Percentiles rank a stretch among this genome's conserved stretches.
These are phyloP conservation scores for Dryas octopetala DNA, from an alignment of 306 rosid genomes.

Conservation along the genomic window DNA sequence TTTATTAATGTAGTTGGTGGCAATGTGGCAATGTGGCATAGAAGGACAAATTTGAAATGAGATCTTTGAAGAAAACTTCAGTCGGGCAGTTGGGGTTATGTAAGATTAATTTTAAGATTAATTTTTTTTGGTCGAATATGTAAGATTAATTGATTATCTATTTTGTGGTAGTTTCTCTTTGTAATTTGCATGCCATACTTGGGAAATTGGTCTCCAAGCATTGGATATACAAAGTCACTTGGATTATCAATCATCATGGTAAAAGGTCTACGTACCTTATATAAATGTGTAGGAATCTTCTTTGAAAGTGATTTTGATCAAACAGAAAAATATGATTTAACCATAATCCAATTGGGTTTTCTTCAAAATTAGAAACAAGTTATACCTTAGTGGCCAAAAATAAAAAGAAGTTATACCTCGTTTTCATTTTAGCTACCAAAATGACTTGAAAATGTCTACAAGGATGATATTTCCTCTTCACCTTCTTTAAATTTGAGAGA, in stretches of 20 bases:
- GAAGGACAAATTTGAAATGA: constrained; percentile 1
- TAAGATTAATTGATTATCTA: not conserved
- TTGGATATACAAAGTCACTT: not conserved
- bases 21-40: not conserved
- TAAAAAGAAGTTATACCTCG: too few relatives aligned
- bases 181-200: not conserved
- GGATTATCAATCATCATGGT: not conserved
- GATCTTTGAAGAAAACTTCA: not conserved
- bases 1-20: not conserved
- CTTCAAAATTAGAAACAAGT: not conserved
- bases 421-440: too few relatives aligned
- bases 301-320: not conserved
- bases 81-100: constrained; percentile 18
- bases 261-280: not conserved
- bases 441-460: too few relatives aligned
- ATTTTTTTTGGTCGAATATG: not conserved
- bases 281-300: not conserved
- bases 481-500: too few relatives aligned
- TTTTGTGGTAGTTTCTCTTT: not conserved
- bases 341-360: not conserved
- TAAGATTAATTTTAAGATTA: not conserved
- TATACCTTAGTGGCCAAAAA: not conserved
- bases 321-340: not conserved
- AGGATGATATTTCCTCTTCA: too few relatives aligned
- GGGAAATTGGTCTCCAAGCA: not conserved